Evolutionary conservation across 2,329 filamentous ascomycete species (phyloP), one percentile per base, ranked within the genome.

Genomic region (Ustulina deusta): DNA sequence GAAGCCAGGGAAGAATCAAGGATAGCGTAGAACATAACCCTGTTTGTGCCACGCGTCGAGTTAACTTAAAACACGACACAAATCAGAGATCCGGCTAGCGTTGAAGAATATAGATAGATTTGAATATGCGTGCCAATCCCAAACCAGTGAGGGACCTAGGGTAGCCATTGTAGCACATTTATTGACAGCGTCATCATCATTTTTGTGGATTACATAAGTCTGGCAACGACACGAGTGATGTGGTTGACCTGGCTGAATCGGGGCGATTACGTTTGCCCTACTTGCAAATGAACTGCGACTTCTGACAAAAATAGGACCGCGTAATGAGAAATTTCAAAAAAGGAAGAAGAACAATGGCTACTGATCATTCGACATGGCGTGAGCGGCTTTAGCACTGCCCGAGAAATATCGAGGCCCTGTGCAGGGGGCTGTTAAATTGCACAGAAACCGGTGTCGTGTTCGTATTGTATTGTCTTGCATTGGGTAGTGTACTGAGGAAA

Each of bases 291-390:
- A 20, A 32, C 7, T 34, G 17, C 3, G 17, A 32, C 13, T n/a
- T n/a, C n/a, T n/a, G n/a, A n/a, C n/a, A n/a, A n/a, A n/a, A n/a
- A n/a, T n/a, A n/a, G n/a, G n/a, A n/a, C n/a, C n/a, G n/a, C n/a
- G 29, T 7, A 20, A 7, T 20, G n/a, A 11, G n/a, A 52, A 11
- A 32, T 40, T 34, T 34, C 38, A 32, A 20, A 34, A 20, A 11
- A 9, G 22, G 13, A 40, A 20, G 17, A 27, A n/a, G 36, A 51
- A 48, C 5, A 42, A 29, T 13, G n/a, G 32, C 22, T 27, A 29
- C 15, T 20, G 27, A 58, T 68, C 63, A 54, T 65, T 48, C 69
- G 66, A 71, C 65, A 65, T 73, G 71, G 73, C 70, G 69, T 74
- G 67, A 74, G 70, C 65, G 68, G 68, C 52, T 65, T 51, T 38